phyloP scores from a whole-genome alignment of 108 stramenopile genomes.

The Nitzschia sp. region DNA sequence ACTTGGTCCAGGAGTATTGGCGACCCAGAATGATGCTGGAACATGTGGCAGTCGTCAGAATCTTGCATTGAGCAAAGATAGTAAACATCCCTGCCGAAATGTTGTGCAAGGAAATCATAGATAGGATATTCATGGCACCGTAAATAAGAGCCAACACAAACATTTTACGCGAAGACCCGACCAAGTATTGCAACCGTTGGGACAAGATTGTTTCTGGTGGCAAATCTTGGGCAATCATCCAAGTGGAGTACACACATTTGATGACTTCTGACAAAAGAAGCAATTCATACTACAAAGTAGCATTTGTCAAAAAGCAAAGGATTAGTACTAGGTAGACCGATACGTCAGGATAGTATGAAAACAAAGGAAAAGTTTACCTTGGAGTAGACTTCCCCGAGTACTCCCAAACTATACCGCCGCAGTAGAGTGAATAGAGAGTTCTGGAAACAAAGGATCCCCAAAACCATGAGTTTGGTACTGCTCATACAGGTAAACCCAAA shows the following conservation, averaged over 20 bases:
- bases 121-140: slow-evolving; percentile 90
- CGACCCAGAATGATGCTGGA: slow-evolving; percentile 75
- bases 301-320: not conserved
- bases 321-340: not conserved
- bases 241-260: slow-evolving; percentile 74
- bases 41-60: slow-evolving; percentile 89
- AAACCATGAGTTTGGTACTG: slow-evolving; percentile 65
- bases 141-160: slow-evolving; percentile 83
- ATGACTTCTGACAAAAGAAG: slow-evolving; percentile 76
- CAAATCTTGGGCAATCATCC: slow-evolving; percentile 43
- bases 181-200: slow-evolving; percentile 53
- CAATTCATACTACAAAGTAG: slow-evolving; percentile 50
- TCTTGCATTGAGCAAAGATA: slow-evolving; percentile 88
- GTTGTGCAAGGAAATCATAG: slow-evolving; percentile 81
- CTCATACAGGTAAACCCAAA: slow-evolving; percentile 43
- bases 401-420: slow-evolving; percentile 81
- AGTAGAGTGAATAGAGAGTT: slow-evolving; percentile 87
- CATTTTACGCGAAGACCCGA: slow-evolving; percentile 81
- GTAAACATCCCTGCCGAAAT: slow-evolving; percentile 93
- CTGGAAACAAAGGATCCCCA: slow-evolving; percentile 72
- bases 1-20: slow-evolving; percentile 81
- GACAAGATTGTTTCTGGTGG: slow-evolving; percentile 22
- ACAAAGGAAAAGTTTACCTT: slow-evolving; percentile 50
- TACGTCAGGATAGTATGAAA: not conserved
- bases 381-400: slow-evolving; percentile 78